These are phyloP conservation scores for Astrothelium subdiscretum DNA, from an alignment of 495 filamentous ascomycete genomes.

Conservation along the genomic window DNA sequence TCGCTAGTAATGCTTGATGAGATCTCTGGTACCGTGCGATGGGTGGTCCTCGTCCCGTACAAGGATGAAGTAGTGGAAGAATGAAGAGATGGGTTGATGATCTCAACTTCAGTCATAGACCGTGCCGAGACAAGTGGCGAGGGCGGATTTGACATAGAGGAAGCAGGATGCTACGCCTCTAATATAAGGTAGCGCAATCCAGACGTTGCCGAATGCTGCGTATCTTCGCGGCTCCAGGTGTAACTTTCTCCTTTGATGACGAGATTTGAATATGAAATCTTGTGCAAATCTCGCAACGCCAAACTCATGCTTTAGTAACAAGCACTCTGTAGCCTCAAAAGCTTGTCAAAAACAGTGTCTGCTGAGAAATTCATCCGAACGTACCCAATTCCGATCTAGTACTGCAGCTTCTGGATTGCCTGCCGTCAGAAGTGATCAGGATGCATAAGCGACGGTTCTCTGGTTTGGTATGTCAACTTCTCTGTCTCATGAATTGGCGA, in stretches of 20 bases:
- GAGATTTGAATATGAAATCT: neutral
- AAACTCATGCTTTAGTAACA: neutral
- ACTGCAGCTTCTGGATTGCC: neutral
- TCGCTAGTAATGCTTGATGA: neutral
- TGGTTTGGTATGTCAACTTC: neutral
- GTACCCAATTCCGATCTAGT: neutral
- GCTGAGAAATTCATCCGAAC: neutral
- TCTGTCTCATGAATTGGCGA: neutral
- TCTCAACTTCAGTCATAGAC: conserved; percentile 16
- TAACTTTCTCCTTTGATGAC: neutral
- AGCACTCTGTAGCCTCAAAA: neutral
- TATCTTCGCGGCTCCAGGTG: neutral
- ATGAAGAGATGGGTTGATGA: neutral
- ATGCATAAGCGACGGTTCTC: neutral
- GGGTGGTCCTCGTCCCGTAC: neutral
- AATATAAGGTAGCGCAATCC: neutral
- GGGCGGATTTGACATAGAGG: conserved; percentile 32
- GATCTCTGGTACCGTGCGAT: neutral
- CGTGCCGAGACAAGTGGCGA: conserved; percentile 20
- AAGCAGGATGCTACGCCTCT: conserved; percentile 24
- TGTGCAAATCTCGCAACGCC: neutral
- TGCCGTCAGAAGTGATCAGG: neutral
- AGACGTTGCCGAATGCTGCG: neutral
- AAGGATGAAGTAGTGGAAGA: neutral
- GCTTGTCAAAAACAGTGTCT: neutral